Conservation (phyloP, 805 yeast species). For the Ogataea methanolica region DNA sequence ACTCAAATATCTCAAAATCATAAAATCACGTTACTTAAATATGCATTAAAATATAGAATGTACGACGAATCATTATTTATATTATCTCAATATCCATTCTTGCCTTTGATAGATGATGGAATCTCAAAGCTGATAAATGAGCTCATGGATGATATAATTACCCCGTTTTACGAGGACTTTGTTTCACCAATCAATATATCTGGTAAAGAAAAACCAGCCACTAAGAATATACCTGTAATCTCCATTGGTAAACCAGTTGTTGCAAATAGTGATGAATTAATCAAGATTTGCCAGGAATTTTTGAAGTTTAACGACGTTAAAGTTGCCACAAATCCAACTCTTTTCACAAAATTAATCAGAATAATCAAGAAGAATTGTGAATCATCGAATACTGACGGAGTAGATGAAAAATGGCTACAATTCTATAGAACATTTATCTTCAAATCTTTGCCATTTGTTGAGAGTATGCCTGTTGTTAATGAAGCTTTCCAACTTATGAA, state of each 20-base stretch:
- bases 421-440: conserved; percentile 62
- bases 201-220: conserved; percentile 21
- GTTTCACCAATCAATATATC: conserved; percentile 12
- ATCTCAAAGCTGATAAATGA: conserved; percentile 44
- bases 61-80: conserved; percentile 58
- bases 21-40: conserved; percentile 46
- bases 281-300: conserved; percentile 36
- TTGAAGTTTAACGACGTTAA: conserved; percentile 53
- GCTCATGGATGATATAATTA: conserved; percentile 43
- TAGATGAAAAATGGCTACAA: conserved; percentile 44
- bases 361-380: conserved; percentile 43
- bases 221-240: too few species aligned
- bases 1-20: conserved; percentile 19
- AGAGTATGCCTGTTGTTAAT: conserved; percentile 55
- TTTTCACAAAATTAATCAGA: conserved; percentile 57
- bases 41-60: conserved; percentile 54
- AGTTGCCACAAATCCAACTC: conserved; percentile 41
- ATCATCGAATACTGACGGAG: conserved; percentile 18
- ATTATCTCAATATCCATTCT: conserved; percentile 55
- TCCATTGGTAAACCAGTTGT: conserved; percentile 21
- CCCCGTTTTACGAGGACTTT: conserved; percentile 38
- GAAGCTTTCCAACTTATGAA: conserved; percentile 52
- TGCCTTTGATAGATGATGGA: conserved; percentile 50
- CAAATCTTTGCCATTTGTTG: conserved; percentile 53
- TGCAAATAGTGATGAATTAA: conserved; percentile 37